These are phyloP conservation scores for Abelmoschus esculentus DNA, from an alignment of 345 rosid genomes.

Conservation along the genomic window DNA sequence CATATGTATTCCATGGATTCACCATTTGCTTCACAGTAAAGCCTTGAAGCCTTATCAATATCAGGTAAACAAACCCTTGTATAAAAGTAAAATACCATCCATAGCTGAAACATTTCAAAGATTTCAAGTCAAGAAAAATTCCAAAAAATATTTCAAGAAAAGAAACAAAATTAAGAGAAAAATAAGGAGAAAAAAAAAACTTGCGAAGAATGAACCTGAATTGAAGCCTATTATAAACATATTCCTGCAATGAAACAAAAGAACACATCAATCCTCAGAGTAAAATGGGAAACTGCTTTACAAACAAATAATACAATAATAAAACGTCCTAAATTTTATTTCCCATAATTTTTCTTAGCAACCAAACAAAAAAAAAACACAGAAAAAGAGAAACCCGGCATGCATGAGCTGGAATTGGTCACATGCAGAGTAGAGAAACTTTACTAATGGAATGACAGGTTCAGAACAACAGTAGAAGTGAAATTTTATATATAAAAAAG, in stretches of 20 bases:
- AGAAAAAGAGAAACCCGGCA: not conserved
- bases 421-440: not conserved
- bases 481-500: not conserved
- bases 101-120: constrained; percentile 47
- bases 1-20: constrained; percentile 91
- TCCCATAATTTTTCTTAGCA: not conserved
- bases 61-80: constrained; percentile 93
- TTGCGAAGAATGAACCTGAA: constrained; percentile 46
- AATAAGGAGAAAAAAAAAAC: not conserved
- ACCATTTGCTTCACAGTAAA: constrained; percentile 85
- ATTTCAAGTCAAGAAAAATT: not conserved
- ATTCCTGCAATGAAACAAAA: constrained; percentile 47
- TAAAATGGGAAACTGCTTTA: too few species aligned
- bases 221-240: constrained; percentile 83
- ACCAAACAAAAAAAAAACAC: not conserved
- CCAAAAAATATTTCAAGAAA: not conserved
- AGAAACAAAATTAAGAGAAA: too few species aligned
- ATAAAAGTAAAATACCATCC: constrained; percentile 98
- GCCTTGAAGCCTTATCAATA: constrained; percentile 81
- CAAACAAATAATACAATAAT: too few species aligned
- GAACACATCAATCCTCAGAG: not conserved
- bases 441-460: not conserved
- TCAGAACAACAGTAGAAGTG: not conserved
- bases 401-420: not conserved
- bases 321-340: too few species aligned